Evolutionary conservation across 805 yeast species (phyloP).

Genomic region (Blastobotrys chiropterorum): DNA sequence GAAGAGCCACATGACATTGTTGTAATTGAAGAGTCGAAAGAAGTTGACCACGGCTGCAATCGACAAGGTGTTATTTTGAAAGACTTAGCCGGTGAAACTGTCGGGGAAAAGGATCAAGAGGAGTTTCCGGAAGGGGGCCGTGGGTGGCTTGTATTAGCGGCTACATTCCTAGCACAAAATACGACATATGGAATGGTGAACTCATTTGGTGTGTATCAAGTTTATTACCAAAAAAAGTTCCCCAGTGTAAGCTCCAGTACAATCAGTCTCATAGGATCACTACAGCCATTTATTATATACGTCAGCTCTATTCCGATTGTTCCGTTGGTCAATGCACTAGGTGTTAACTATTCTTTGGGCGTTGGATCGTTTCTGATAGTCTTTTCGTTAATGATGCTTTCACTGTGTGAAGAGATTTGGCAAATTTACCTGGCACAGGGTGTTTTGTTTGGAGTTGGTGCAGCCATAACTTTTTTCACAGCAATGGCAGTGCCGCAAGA

Average conservation of each 20-base stretch:
- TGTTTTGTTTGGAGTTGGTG: slow-evolving; percentile 40
- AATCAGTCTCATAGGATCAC: slow-evolving; percentile 46
- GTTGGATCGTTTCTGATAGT: slow-evolving; percentile 41
- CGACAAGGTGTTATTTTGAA: too few relatives aligned
- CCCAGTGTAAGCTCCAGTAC: slow-evolving; percentile 39
- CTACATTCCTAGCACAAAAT: slow-evolving; percentile 39
- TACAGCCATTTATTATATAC: slow-evolving; percentile 40
- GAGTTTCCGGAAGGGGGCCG: slow-evolving; percentile 39
- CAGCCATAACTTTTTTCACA: slow-evolving; percentile 38
- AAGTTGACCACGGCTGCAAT: too few relatives aligned
- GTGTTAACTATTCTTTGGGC: slow-evolving; percentile 32
- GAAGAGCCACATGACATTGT: too few relatives aligned
- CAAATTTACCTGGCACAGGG: slow-evolving; percentile 47
- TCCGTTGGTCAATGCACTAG: slow-evolving; percentile 36
- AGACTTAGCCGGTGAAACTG: too few relatives aligned
- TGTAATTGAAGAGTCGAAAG: too few relatives aligned
- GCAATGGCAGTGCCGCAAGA: slow-evolving; percentile 39
- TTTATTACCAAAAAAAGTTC: slow-evolving; percentile 38
- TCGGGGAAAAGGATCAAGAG: slow-evolving; percentile 5
- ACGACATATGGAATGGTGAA: slow-evolving; percentile 54
- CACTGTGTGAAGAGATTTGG: slow-evolving; percentile 40
- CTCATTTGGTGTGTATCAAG: slow-evolving; percentile 50
- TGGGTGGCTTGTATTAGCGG: slow-evolving; percentile 46
- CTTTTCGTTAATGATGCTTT: slow-evolving; percentile 39
- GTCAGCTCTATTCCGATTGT: slow-evolving; percentile 32